These are phyloP conservation scores for Arthrobotrys conoides DNA, from an alignment of 2,329 filamentous ascomycete species.

Conservation along the genomic window DNA sequence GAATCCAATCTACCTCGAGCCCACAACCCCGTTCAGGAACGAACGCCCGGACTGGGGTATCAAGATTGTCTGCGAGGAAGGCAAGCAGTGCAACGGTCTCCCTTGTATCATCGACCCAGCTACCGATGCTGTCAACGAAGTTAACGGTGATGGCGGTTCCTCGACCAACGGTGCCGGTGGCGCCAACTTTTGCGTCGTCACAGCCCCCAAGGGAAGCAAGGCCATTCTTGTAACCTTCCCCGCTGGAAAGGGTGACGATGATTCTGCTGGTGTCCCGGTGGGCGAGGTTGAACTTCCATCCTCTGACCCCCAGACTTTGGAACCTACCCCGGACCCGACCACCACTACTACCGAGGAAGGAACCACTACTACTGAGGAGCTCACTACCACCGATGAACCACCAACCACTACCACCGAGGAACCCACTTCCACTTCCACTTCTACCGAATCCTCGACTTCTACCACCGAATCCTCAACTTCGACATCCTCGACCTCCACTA, in stretches of 20 bases:
- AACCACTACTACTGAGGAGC: slow-evolving; percentile 3
- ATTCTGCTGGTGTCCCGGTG: slow-evolving; percentile 32
- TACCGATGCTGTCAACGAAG: slow-evolving; percentile 72
- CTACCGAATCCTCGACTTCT: background rate
- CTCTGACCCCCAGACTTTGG: slow-evolving; percentile 12
- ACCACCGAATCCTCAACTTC: slow-evolving; percentile 4
- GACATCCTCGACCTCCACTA: background rate
- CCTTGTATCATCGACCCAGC: slow-evolving; percentile 80
- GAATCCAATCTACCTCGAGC: slow-evolving; percentile 80
- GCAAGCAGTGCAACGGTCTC: slow-evolving; percentile 78
- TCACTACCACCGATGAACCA: slow-evolving; percentile 29
- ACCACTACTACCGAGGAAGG: slow-evolving; percentile 8
- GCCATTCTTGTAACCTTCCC: slow-evolving; percentile 77
- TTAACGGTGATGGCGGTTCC: slow-evolving; percentile 70
- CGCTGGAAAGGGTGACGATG: slow-evolving; percentile 37
- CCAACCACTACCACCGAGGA: slow-evolving; percentile 25
- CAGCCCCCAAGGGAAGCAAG: slow-evolving; percentile 76
- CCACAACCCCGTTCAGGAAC: slow-evolving; percentile 71
- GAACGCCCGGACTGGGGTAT: slow-evolving; percentile 77
- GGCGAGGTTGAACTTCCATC: slow-evolving; percentile 35
- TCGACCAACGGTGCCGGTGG: slow-evolving; percentile 74
- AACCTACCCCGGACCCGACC: slow-evolving; percentile 25
- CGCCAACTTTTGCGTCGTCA: slow-evolving; percentile 81
- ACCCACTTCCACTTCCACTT: background rate
- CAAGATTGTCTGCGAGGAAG: slow-evolving; percentile 76